phyloP scores from a whole-genome alignment of 129 eudicot species.

The Helichrysum umbraculigerum region DNA sequence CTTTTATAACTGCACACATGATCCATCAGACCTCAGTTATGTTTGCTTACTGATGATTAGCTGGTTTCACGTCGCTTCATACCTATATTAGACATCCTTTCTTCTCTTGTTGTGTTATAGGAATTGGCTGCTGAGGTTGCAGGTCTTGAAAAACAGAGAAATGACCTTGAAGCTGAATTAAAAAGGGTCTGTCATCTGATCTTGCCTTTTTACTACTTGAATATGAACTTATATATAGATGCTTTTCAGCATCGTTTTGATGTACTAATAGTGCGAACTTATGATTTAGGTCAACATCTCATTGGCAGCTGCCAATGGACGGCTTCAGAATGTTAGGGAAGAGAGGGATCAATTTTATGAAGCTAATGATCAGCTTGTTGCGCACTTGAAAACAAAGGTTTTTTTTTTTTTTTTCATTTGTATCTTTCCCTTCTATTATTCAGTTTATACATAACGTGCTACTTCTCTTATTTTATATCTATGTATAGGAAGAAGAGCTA shows the following conservation, averaged over 20 bases:
- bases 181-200: slow-evolving; percentile 58
- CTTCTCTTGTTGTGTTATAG: slow-evolving; percentile 37
- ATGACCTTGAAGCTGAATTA: slow-evolving; percentile 87
- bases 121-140: slow-evolving; percentile 85
- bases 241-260: not conserved
- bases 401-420: not conserved
- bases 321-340: slow-evolving; percentile 83
- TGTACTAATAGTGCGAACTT: slow-evolving; percentile 7
- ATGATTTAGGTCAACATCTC: slow-evolving; percentile 74
- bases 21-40: not conserved
- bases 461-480: slow-evolving; percentile 4
- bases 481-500: slow-evolving; percentile 79
- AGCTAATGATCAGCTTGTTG: slow-evolving; percentile 95
- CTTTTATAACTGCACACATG: not conserved
- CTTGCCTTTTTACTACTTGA: not conserved
- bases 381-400: slow-evolving; percentile 84
- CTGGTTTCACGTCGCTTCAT: not conserved
- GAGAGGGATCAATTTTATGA: slow-evolving; percentile 96
- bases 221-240: slow-evolving; percentile 1
- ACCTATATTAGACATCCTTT: slow-evolving; percentile 1
- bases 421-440: not conserved
- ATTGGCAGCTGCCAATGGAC: slow-evolving; percentile 81
- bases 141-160: slow-evolving; percentile 85
- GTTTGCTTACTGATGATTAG: not conserved
- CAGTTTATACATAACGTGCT: slow-evolving; percentile 7